phyloP scores from a whole-genome alignment of 805 yeast genomes.

The Barnettozyma californica region DNA sequence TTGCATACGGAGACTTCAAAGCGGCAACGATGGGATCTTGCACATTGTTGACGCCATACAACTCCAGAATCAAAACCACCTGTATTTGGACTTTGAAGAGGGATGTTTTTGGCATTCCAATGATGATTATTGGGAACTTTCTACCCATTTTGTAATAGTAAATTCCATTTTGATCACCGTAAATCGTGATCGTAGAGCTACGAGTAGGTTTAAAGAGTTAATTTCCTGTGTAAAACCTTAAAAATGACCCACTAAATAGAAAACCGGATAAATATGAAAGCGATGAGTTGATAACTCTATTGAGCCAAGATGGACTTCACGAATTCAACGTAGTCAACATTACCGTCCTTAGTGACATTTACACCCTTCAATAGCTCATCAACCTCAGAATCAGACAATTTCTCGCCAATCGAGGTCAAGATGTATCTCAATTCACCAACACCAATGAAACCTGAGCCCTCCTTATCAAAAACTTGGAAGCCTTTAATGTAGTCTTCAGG shows the following conservation, averaged over 20 bases:
- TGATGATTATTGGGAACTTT: constrained; percentile 94
- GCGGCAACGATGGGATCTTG: constrained; percentile 90
- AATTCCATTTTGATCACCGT: neutral
- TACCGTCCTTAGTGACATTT: constrained; percentile 87
- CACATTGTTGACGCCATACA: constrained; percentile 58
- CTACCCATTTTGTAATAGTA: constrained; percentile 55
- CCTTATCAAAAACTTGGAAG: constrained; percentile 97
- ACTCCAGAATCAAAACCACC: constrained; percentile 59
- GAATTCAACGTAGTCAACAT: constrained; percentile 90
- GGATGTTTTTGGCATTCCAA: constrained; percentile 94
- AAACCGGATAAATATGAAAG: neutral
- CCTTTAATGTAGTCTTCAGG: constrained; percentile 88
- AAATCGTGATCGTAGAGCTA: neutral
- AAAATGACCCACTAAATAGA: neutral
- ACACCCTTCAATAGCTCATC: constrained; percentile 96
- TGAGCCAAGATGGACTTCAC: constrained; percentile 92
- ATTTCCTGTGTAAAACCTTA: neutral
- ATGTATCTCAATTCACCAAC: constrained; percentile 96
- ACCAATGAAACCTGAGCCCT: constrained; percentile 90
- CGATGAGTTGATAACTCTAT: constrained; percentile 31
- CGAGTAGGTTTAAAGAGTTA: neutral
- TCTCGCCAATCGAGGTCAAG: constrained; percentile 93
- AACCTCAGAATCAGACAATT: constrained; percentile 83
- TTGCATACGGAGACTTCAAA: constrained; percentile 86
- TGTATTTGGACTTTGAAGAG: constrained; percentile 91